Conservation (phyloP, 2,329 filamentous ascomycete genomes). For the Achaetomium macrosporum region DNA sequence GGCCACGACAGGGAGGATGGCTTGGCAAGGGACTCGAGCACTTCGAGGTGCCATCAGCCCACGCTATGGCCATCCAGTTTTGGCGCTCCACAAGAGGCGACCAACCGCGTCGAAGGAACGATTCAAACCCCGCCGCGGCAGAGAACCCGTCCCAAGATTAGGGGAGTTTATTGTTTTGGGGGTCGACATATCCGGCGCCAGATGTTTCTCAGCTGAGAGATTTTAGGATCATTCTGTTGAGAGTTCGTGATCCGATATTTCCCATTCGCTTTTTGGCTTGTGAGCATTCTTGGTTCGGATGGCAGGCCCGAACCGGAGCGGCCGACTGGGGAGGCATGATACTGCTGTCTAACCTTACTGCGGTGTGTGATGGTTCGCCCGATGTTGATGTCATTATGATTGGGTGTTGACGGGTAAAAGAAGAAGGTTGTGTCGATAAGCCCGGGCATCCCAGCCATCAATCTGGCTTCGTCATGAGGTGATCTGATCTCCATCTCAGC, state of each 20-base stretch:
- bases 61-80: slow-evolving; percentile 3
- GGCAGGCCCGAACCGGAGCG: not conserved
- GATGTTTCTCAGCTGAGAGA: not conserved
- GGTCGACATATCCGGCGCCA: not conserved
- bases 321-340: not conserved
- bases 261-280: not conserved
- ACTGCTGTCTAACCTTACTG: too few species aligned
- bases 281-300: not conserved
- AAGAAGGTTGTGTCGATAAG: too few species aligned
- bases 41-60: slow-evolving; percentile 6
- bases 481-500: too few species aligned
- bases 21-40: slow-evolving; percentile 15
- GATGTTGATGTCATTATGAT: too few species aligned
- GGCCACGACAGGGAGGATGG: slow-evolving; percentile 19
- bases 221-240: not conserved
- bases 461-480: too few species aligned
- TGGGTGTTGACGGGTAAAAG: too few species aligned
- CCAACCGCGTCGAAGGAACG: slow-evolving; percentile 1
- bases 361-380: too few species aligned
- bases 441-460: too few species aligned
- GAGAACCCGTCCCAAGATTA: slow-evolving; percentile 6
- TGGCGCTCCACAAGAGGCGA: not conserved
- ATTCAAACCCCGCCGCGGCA: slow-evolving; percentile 9
- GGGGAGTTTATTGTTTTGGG: not conserved
- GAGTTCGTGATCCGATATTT: not conserved